Conservation (phyloP, 1,284 basidiomycete genomes). For the Sporisorium scitamineum region DNA sequence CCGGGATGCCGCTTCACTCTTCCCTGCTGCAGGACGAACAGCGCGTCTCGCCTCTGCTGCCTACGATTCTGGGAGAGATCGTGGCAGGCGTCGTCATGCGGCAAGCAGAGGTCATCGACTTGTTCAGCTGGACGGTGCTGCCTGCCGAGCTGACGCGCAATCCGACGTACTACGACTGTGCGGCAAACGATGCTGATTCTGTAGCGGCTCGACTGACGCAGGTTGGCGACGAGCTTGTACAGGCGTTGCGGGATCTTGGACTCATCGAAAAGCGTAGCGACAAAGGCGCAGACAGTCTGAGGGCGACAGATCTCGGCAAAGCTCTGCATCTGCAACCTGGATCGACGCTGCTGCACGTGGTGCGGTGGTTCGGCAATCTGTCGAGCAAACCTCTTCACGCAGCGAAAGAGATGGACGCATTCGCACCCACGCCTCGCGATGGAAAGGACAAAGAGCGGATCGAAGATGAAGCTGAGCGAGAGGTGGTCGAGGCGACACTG, state of each 20-base stretch:
- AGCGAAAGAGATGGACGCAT: slow-evolving; percentile 40
- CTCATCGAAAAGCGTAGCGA: slow-evolving; percentile 20
- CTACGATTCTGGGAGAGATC: slow-evolving; percentile 51
- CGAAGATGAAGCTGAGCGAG: slow-evolving; percentile 12
- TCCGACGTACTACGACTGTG: slow-evolving; percentile 85
- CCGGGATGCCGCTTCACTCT: slow-evolving; percentile 91
- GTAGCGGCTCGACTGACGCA: slow-evolving; percentile 41
- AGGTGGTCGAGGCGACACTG: slow-evolving; percentile 44
- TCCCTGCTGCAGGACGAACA: slow-evolving; percentile 74
- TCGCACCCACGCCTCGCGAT: slow-evolving; percentile 16
- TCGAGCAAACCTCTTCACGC: slow-evolving; percentile 19
- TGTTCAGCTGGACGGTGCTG: slow-evolving; percentile 87
- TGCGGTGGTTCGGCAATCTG: slow-evolving; percentile 31
- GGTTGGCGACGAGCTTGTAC: slow-evolving; percentile 21
- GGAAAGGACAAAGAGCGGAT: slow-evolving; percentile 16
- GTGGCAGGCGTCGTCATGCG: slow-evolving; percentile 18
- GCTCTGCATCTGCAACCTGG: slow-evolving; percentile 43
- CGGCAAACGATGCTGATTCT: slow-evolving; percentile 10
- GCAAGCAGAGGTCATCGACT: slow-evolving; percentile 74
- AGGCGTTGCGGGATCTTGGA: slow-evolving; percentile 30
- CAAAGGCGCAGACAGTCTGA: neutral
- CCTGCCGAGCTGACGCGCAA: slow-evolving; percentile 80
- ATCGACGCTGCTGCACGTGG: slow-evolving; percentile 44
- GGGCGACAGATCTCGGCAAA: slow-evolving; percentile 37
- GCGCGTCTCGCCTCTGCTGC: slow-evolving; percentile 29